Percentiles rank a stretch among this genome's conserved stretches.
Evolutionary conservation across 2,329 filamentous ascomycete species (phyloP).

Genomic region (Scolecobasidium constrictum): DNA sequence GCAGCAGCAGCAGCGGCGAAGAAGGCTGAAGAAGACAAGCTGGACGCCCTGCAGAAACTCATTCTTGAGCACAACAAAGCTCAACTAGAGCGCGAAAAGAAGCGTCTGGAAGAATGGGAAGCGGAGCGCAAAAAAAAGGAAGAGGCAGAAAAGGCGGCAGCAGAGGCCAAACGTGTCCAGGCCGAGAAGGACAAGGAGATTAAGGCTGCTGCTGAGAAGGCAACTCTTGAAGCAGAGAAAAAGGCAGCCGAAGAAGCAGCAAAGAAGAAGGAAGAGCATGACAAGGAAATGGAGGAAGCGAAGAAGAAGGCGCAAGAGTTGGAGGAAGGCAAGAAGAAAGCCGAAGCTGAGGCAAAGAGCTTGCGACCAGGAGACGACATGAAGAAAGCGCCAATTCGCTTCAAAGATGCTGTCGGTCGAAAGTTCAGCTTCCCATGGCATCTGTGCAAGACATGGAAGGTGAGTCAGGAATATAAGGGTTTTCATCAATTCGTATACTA

Average conservation of each 20-base stretch:
- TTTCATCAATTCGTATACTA: not conserved
- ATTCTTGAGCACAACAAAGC: constrained; percentile 9
- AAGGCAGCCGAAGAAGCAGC: constrained; percentile 29
- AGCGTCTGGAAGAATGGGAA: constrained; percentile 6
- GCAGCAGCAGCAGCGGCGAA: constrained; percentile 5
- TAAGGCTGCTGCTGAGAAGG: constrained; percentile 27
- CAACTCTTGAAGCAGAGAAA: constrained; percentile 38
- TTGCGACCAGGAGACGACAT: constrained; percentile 36
- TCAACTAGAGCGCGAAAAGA: constrained; percentile 10
- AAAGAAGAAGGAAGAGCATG: constrained; percentile 16
- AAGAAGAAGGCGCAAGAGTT: constrained; percentile 26
- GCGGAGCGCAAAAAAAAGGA: constrained; percentile 8
- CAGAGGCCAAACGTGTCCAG: constrained; percentile 20
- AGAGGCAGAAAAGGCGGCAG: constrained; percentile 5
- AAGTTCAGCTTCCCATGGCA: constrained; percentile 91
- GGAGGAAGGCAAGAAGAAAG: constrained; percentile 41
- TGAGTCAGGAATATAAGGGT: constrained; percentile 35
- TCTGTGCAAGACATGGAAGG: constrained; percentile 72
- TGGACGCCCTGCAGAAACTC: constrained; percentile 13
- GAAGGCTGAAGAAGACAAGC: constrained; percentile 13
- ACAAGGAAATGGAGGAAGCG: constrained; percentile 22
- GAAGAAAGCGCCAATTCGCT: constrained; percentile 65
- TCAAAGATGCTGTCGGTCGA: constrained; percentile 82
- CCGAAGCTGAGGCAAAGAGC: constrained; percentile 27
- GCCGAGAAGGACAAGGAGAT: constrained; percentile 24